These are phyloP conservation scores for Alternaria burnsii DNA, from an alignment of 2,329 filamentous ascomycete genomes.

Conservation along the genomic window DNA sequence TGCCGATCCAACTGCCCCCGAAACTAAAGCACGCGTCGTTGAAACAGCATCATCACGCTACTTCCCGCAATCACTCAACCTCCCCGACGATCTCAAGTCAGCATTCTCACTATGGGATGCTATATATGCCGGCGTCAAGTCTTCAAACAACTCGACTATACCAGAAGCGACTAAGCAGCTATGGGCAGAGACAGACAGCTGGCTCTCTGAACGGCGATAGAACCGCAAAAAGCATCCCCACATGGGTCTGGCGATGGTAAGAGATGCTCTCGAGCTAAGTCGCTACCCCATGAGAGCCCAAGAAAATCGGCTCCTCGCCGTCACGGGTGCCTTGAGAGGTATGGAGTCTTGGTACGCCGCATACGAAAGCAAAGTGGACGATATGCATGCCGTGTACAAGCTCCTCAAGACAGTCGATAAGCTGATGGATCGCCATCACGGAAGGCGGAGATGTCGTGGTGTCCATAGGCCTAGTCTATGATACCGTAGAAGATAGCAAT, in stretches of 20 bases:
- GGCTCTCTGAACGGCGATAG: conserved; percentile 57
- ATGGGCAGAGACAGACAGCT: conserved; percentile 68
- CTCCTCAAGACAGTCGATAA: neutral
- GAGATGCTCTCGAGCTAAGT: neutral
- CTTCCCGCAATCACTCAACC: conserved; percentile 68
- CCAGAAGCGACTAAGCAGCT: conserved; percentile 58
- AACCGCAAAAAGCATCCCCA: neutral
- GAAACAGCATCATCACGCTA: conserved; percentile 64
- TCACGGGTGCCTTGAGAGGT: neutral
- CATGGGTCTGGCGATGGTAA: too few species aligned
- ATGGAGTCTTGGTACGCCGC: neutral
- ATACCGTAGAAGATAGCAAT: neutral
- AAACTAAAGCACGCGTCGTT: conserved; percentile 60
- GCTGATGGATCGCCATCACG: neutral
- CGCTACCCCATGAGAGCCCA: neutral
- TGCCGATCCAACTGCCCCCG: conserved; percentile 61
- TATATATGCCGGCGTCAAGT: conserved; percentile 67
- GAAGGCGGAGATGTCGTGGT: neutral
- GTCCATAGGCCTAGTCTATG: neutral
- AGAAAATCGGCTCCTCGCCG: neutral
- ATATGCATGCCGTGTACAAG: neutral
- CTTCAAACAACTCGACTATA: conserved; percentile 55
- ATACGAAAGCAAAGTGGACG: neutral
- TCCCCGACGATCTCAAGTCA: conserved; percentile 65
- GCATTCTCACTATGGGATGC: conserved; percentile 73